Evolutionary conservation across 805 yeast genomes (phyloP).

Genomic region (Cephaloascus albidus): DNA sequence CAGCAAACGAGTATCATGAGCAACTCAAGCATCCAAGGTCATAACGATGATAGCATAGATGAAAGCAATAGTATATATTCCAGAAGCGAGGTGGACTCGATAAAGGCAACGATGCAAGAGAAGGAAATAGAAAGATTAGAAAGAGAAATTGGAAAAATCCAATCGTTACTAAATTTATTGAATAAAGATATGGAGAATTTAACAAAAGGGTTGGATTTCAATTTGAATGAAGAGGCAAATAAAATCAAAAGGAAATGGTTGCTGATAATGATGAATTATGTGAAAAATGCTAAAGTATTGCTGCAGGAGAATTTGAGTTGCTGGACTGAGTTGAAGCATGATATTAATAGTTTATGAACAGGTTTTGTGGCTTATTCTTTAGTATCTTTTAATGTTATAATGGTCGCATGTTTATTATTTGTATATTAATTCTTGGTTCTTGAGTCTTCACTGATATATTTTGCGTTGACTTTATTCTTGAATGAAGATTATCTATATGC

Average conservation of each 20-base stretch:
- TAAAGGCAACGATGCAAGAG: neutral
- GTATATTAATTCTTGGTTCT: too few species aligned
- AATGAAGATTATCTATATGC: too few species aligned
- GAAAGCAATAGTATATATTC: neutral
- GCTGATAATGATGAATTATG: conserved; percentile 23
- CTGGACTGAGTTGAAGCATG: conserved; percentile 23
- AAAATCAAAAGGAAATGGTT: conserved; percentile 30
- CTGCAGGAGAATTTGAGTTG: conserved; percentile 18
- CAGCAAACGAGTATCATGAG: too few species aligned
- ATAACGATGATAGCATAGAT: neutral
- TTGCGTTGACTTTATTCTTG: too few species aligned
- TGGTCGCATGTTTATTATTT: too few species aligned
- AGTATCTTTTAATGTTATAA: too few species aligned
- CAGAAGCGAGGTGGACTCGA: neutral
- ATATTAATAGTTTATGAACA: conserved; percentile 1
- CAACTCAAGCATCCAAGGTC: too few species aligned
- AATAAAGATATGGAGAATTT: conserved; percentile 33
- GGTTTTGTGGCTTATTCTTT: too few species aligned
- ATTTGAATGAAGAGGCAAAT: conserved; percentile 20
- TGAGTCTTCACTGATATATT: too few species aligned
- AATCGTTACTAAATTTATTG: conserved; percentile 35
- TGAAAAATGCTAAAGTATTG: conserved; percentile 21
- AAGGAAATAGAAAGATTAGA: conserved; percentile 7
- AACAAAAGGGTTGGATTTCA: conserved; percentile 31
- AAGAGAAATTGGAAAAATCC: conserved; percentile 32